A percentile compares a stretch with the other conserved stretches of the same genome.
Evolutionary conservation across 1,284 basidiomycete species (phyloP).

Genomic region (Sphagnurus paluster): DNA sequence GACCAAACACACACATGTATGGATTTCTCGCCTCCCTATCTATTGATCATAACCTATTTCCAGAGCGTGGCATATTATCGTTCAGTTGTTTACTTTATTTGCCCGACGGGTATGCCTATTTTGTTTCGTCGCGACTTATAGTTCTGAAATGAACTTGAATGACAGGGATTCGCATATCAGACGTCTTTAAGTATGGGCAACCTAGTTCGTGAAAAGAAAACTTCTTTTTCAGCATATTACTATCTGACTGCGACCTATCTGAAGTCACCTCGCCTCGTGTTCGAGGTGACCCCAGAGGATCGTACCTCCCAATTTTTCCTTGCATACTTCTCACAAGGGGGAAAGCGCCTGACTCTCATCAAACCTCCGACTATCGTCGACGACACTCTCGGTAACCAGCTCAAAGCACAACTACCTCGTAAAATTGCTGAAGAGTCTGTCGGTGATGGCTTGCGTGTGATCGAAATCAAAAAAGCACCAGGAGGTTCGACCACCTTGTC

Average conservation of each 20-base stretch:
- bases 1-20: conserved; percentile 36
- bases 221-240: background rate
- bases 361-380: conserved; percentile 55
- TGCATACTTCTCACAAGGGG: conserved; percentile 56
- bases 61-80: conserved; percentile 37
- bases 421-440: conserved; percentile 49
- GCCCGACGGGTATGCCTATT: conserved; percentile 34
- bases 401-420: conserved; percentile 48
- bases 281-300: conserved; percentile 49
- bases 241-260: conserved; percentile 10
- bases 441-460: conserved; percentile 49
- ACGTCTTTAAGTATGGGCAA: conserved; percentile 60
- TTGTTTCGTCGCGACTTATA: background rate
- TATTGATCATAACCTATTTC: conserved; percentile 7
- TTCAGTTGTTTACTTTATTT: conserved; percentile 36
- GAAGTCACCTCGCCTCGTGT: conserved; percentile 62
- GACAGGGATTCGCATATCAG: conserved; percentile 52
- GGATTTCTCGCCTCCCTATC: conserved; percentile 17
- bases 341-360: conserved; percentile 56
- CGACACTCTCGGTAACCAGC: conserved; percentile 43
- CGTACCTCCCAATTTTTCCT: conserved; percentile 56
- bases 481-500: conserved; percentile 33
- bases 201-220: conserved; percentile 39
- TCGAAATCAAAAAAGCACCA: conserved; percentile 43
- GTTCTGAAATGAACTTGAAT: conserved; percentile 8